Conservation (phyloP, 2,329 filamentous ascomycete genomes). For the Arthrocladium fulminans region DNA sequence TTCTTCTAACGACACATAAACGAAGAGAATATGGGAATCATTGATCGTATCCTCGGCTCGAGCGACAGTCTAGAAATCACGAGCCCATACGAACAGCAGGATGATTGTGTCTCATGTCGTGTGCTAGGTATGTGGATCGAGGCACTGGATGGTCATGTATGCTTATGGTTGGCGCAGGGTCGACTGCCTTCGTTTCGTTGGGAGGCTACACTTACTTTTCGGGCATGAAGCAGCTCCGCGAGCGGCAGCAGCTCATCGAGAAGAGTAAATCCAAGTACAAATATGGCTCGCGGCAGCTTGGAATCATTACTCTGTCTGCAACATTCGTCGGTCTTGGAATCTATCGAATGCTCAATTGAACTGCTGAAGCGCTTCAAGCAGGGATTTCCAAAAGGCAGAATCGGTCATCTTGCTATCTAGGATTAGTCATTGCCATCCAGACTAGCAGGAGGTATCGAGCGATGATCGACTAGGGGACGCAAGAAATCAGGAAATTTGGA, state of each 20-base stretch:
- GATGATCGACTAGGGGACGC: not conserved
- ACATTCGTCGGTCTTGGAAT: conserved; percentile 61
- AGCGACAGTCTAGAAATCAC: conserved; percentile 3
- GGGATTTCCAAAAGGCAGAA: not conserved
- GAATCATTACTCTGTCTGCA: conserved; percentile 59
- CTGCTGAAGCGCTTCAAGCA: not conserved
- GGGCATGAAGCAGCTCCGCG: conserved; percentile 61
- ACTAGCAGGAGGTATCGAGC: not conserved
- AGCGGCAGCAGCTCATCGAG: conserved; percentile 53
- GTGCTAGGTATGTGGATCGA: conserved; percentile 53
- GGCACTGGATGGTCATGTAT: conserved; percentile 1
- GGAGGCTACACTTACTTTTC: conserved; percentile 70
- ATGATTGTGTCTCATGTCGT: conserved; percentile 64
- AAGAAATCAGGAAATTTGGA: not conserved
- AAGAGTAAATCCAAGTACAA: conserved; percentile 62
- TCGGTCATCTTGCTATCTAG: not conserved
- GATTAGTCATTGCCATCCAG: not conserved
- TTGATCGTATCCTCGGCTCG: not conserved
- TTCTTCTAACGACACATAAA: too few relatives aligned
- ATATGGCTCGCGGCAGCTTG: conserved; percentile 59
- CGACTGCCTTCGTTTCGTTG: conserved; percentile 64
- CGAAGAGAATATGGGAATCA: conserved; percentile 9
- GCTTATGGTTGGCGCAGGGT: conserved; percentile 43
- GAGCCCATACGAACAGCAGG: conserved; percentile 23
- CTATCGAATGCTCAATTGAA: conserved; percentile 54